A percentile compares a stretch with the other conserved stretches of the same genome.
Conservation (phyloP, 2,329 filamentous ascomycete genomes). For the Aspergillus spinulosporus region DNA sequence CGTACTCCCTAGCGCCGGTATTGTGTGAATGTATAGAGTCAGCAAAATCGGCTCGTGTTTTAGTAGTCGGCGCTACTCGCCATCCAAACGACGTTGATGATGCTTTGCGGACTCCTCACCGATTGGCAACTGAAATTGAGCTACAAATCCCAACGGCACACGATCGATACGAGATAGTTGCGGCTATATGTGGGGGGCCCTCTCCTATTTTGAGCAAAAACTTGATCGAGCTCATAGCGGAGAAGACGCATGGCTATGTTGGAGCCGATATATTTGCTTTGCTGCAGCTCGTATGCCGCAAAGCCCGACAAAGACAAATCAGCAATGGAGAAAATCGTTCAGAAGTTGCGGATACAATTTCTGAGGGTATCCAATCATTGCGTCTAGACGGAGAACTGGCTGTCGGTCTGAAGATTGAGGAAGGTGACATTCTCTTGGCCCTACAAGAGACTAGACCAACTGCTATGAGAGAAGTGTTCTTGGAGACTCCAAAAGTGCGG, state of each 20-base stretch:
- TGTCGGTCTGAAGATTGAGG: constrained; percentile 34
- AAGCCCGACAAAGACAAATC: constrained; percentile 38
- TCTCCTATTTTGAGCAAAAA: constrained; percentile 52
- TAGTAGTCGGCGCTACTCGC: constrained; percentile 75
- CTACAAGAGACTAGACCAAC: constrained; percentile 70
- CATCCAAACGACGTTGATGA: constrained; percentile 71
- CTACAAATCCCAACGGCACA: constrained; percentile 73
- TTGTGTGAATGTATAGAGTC: constrained; percentile 44
- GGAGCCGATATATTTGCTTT: constrained; percentile 72
- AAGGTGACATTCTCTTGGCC: constrained; percentile 50
- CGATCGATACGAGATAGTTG: constrained; percentile 72
- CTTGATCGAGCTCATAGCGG: constrained; percentile 62
- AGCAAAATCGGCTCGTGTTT: constrained; percentile 54
- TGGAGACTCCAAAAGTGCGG: constrained; percentile 80
- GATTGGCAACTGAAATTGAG: constrained; percentile 68
- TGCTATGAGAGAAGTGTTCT: constrained; percentile 83
- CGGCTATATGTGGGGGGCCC: constrained; percentile 54
- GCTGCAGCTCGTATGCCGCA: constrained; percentile 54
- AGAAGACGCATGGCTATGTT: constrained; percentile 84
- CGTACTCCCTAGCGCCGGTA: constrained; percentile 37
- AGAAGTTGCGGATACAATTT: not conserved
- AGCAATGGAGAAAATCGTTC: not conserved
- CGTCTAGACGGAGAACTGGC: constrained; percentile 18
- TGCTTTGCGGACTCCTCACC: constrained; percentile 63
- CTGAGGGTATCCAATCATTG: not conserved